Base-by-base conservation (phyloP, 2,329 filamentous ascomycete species). In the Escovopsis weberi region DNA sequence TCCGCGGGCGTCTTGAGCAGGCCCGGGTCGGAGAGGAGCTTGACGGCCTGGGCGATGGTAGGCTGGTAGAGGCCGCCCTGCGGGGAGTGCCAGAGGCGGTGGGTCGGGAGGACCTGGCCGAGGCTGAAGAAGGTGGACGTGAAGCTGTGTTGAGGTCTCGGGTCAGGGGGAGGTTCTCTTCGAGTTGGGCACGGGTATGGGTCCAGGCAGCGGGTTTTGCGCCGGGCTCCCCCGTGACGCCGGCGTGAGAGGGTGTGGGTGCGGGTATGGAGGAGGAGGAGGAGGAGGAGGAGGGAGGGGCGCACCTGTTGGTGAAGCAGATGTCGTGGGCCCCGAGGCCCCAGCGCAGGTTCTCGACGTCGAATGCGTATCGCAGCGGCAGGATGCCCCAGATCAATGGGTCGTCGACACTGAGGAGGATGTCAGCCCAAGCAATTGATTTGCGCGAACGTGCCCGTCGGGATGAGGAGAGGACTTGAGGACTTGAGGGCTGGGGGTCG, bases 291-390 rank as follows among this genome's bases (percentile, higher is more conserved):
- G 32, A 42, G 11, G 15, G 15, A 15, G 15, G 15, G 15, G 52
- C 68, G 47, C 65, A 91, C 85, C 77, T 80, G 57, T 85, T 89
- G 54, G 80, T 81, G 61, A 93, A 98, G 64, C 88, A 95, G 46
- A 98, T 88, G 61, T 98, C 91, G 59, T 95, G 85, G 54, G 87
- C 93, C 23, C 85, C 91, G 43, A 98, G 73, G 9, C 81, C 78
- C 86, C 88, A 96, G 59, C 91, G 78, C 55, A 87, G 71, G 57
- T 88, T 91, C 43, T 73, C 69, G 18, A 83, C 76, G 45, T 80
- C 76, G 54, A 83, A 78, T 49, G 75, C 67, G 56, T 91, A 85
- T 40, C 74, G 71, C 38, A 85, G 60, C 1, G 91, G 91, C 4
- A 98, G 66, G 33, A 86, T 76, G 15, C 89, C 91, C 89, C 89